phyloP scores from a whole-genome alignment of 2,329 filamentous ascomycete species.

The Fusarium dimerum region DNA sequence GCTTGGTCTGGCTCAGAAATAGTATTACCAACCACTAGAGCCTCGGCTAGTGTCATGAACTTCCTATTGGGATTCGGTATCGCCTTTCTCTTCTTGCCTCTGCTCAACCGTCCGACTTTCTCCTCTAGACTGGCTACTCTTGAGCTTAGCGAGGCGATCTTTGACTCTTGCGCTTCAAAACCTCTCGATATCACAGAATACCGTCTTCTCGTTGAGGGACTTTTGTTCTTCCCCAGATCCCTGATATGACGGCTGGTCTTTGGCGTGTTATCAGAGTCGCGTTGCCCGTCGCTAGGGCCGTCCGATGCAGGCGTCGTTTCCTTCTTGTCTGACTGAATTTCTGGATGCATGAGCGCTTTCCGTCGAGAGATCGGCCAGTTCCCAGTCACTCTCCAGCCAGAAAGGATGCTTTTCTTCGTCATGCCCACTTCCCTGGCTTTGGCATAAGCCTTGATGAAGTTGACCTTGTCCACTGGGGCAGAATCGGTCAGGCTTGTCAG shows the following conservation, averaged over 20 bases:
- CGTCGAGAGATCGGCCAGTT: conserved; percentile 11
- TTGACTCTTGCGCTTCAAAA: no score
- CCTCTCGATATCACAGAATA: no score
- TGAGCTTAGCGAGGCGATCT: no score
- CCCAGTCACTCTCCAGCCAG: conserved; percentile 10
- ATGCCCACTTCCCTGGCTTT: conserved; percentile 9
- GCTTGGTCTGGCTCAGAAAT: no score
- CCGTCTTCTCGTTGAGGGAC: no score
- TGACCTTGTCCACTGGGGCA: conserved; percentile 5
- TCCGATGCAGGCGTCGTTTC: neutral
- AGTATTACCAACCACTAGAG: neutral
- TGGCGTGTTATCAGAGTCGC: neutral
- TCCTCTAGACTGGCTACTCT: no score
- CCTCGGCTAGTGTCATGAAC: neutral
- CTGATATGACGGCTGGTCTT: neutral
- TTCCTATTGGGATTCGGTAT: neutral
- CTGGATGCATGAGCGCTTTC: conserved; percentile 7
- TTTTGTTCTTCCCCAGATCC: no score
- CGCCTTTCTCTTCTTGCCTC: neutral
- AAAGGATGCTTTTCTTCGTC: conserved; percentile 10
- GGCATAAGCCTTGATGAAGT: conserved; percentile 12
- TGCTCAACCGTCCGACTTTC: no score
- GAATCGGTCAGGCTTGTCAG: conserved; percentile 8
- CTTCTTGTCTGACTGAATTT: conserved; percentile 10
- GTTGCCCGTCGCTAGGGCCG: neutral